These are phyloP conservation scores for Calonectria ilicicola DNA, from an alignment of 2,329 filamentous ascomycete species.

Conservation along the genomic window DNA sequence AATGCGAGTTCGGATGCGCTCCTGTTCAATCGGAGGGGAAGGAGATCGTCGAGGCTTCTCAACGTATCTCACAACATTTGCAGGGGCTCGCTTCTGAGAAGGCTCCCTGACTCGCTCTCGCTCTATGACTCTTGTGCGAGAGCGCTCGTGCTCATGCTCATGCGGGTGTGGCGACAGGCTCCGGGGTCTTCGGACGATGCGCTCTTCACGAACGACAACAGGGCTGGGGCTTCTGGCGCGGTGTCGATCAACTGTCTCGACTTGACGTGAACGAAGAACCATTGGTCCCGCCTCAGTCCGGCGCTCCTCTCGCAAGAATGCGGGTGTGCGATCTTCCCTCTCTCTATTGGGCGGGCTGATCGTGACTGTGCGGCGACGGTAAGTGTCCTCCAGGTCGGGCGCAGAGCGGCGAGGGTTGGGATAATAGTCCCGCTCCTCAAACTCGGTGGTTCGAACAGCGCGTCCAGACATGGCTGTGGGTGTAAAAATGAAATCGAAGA, in stretches of 20 bases:
- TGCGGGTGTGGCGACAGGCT: conserved; percentile 55
- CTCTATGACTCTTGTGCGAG: conserved; percentile 43
- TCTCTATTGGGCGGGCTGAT: conserved; percentile 59
- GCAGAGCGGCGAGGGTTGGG: conserved; percentile 50
- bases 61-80: conserved; percentile 54
- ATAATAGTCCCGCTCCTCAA: conserved; percentile 61
- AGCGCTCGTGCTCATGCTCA: conserved; percentile 53
- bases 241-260: conserved; percentile 66
- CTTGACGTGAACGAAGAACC: conserved; percentile 66
- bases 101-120: conserved; percentile 50
- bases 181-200: conserved; percentile 56
- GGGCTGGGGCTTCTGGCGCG: conserved; percentile 59
- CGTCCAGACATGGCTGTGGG: conserved; percentile 41
- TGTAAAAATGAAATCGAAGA: conserved; percentile 12
- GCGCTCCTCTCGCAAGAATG: conserved; percentile 65
- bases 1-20: conserved; percentile 63
- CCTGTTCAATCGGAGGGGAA: conserved; percentile 51
- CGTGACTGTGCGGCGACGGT: conserved; percentile 47
- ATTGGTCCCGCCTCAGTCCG: conserved; percentile 62
- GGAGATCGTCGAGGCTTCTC: conserved; percentile 53
- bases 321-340: conserved; percentile 59
- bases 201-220: conserved; percentile 55
- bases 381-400: conserved; percentile 50
- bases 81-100: conserved; percentile 53
- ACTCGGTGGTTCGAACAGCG: conserved; percentile 49